These are phyloP conservation scores for Leishmania arabica DNA, from an alignment of 208 protist species.

Conservation along the genomic window DNA sequence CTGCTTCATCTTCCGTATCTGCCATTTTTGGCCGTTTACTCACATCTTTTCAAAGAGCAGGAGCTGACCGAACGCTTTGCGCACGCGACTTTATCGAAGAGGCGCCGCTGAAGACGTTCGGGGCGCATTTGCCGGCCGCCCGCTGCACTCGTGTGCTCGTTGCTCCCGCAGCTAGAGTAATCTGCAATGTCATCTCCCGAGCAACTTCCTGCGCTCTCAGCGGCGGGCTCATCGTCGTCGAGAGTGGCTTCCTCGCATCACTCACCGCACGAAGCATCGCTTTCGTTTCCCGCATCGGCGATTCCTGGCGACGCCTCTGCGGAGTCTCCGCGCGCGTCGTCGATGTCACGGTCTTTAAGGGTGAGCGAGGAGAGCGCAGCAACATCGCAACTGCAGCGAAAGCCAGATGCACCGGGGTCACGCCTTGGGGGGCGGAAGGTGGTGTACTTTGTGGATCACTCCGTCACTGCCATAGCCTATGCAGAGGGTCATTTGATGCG, in stretches of 20 bases:
- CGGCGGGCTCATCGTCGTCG: not conserved
- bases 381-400: not conserved
- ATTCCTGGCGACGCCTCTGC: not conserved
- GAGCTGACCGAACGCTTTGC: not conserved
- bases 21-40: not conserved
- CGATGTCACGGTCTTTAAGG: not conserved
- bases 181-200: not conserved
- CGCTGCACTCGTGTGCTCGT: not conserved
- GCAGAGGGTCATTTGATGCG: conserved; percentile 81
- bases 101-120: not conserved
- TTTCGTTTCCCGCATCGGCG: not conserved
- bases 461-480: conserved; percentile 69
- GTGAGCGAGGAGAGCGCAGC: not conserved
- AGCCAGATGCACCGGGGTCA: not conserved
- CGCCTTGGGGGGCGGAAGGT: conserved; percentile 34
- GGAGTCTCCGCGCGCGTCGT: not conserved
- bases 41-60: not conserved
- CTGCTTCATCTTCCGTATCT: not conserved
- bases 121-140: not conserved
- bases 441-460: conserved; percentile 81
- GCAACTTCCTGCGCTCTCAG: not conserved
- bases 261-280: not conserved
- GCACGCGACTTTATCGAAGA: not conserved
- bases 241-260: not conserved
- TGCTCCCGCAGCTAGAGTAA: not conserved